Percentiles rank a stretch among this genome's conserved stretches.
Evolutionary conservation across 2,329 filamentous ascomycete species (phyloP).

Genomic region (Hymenoscyphus infarciens): DNA sequence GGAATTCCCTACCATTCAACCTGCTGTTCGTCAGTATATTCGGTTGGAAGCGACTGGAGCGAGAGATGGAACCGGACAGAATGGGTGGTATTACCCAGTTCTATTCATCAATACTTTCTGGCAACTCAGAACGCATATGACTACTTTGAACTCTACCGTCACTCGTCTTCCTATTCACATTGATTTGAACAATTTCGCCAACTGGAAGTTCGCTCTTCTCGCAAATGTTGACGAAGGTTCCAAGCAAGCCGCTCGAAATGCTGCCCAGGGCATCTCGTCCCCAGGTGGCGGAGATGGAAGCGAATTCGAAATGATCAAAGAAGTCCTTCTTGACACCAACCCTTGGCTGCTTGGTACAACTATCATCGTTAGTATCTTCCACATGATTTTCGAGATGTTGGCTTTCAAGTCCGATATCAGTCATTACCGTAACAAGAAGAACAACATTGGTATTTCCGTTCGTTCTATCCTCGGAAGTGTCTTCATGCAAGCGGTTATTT

Average conservation of each 20-base stretch:
- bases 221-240: slow-evolving; percentile 82
- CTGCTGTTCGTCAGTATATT: slow-evolving; percentile 73
- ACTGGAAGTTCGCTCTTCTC: slow-evolving; percentile 89
- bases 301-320: slow-evolving; percentile 97
- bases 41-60: slow-evolving; percentile 76
- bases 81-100: slow-evolving; percentile 91
- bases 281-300: slow-evolving; percentile 80
- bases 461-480: slow-evolving; percentile 95
- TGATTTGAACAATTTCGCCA: slow-evolving; percentile 73
- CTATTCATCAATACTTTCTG: slow-evolving; percentile 95
- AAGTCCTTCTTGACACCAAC: slow-evolving; percentile 90
- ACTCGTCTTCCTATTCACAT: slow-evolving; percentile 77
- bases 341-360: slow-evolving; percentile 85
- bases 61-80: slow-evolving; percentile 77
- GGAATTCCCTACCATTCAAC: slow-evolving; percentile 63
- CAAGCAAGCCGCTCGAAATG: slow-evolving; percentile 76
- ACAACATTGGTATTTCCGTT: slow-evolving; percentile 93
- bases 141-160: slow-evolving; percentile 83
- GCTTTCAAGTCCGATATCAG: slow-evolving; percentile 97
- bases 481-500: slow-evolving; percentile 94
- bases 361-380: slow-evolving; percentile 76
- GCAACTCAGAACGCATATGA: slow-evolving; percentile 92
- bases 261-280: slow-evolving; percentile 54
- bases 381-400: slow-evolving; percentile 92
- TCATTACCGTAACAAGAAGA: slow-evolving; percentile 99